phyloP scores from a whole-genome alignment of 352 stramenopile species.

The Phytophthora hybrid region DNA sequence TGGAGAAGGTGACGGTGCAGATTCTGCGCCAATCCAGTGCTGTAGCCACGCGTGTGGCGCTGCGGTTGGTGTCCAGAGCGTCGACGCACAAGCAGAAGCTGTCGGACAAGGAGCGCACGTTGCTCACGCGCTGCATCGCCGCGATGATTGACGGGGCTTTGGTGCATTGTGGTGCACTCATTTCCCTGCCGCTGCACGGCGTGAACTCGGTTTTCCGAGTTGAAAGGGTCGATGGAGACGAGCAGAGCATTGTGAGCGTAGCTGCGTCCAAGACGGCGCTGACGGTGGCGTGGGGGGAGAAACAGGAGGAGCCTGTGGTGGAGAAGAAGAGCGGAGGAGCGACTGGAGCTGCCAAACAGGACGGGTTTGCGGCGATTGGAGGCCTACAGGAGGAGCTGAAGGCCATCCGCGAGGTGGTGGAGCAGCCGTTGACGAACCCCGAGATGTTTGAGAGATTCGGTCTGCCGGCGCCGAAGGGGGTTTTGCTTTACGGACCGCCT shows the following conservation, averaged over 20 bases:
- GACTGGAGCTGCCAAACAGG: slow-evolving; percentile 14
- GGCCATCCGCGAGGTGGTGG: slow-evolving; percentile 95
- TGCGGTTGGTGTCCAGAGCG: slow-evolving; percentile 52
- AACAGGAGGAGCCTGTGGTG: slow-evolving; percentile 4
- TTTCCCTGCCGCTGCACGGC: slow-evolving; percentile 72
- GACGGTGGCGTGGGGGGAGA: slow-evolving; percentile 35
- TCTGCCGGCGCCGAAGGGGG: slow-evolving; percentile 94
- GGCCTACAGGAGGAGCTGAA: slow-evolving; percentile 94
- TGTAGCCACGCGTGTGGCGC: slow-evolving; percentile 35
- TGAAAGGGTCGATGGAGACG: slow-evolving; percentile 28
- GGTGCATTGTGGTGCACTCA: slow-evolving; percentile 55
- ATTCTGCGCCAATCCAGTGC: slow-evolving; percentile 26
- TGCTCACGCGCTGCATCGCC: slow-evolving; percentile 65
- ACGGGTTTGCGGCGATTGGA: slow-evolving; percentile 79
- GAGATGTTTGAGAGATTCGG: slow-evolving; percentile 95
- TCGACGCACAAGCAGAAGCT: slow-evolving; percentile 37
- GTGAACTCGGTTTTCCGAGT: slow-evolving; percentile 64
- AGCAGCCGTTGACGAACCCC: slow-evolving; percentile 95
- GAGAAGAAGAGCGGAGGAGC: not conserved
- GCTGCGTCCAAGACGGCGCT: slow-evolving; percentile 38
- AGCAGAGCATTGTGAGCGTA: slow-evolving; percentile 34
- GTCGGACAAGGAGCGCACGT: slow-evolving; percentile 63
- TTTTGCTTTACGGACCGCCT: slow-evolving; percentile 96
- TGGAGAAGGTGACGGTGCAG: slow-evolving; percentile 38
- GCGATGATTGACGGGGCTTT: slow-evolving; percentile 75